Base-by-base conservation (phyloP, 371 early-diverging fungal species). In the Lichtheimia hyalospora region DNA sequence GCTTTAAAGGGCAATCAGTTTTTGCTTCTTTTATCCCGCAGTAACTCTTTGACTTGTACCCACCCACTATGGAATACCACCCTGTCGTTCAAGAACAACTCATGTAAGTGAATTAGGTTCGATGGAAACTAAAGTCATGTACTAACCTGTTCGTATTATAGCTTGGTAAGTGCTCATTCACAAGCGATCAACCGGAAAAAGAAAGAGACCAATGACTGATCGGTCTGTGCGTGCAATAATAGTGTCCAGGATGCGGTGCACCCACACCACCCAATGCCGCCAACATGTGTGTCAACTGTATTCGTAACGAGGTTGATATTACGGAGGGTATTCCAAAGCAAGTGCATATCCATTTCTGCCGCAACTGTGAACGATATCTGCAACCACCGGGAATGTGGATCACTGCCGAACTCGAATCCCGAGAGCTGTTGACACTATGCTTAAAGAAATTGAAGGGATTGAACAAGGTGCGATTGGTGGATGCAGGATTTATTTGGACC, bases 401-500 rank as follows among this genome's bases (percentile, higher is more conserved):
- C 44, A 65, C 69, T 16, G 94, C 92, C 53, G 90, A 90, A 41
- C 88, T 97, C 53, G 99, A 99, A 79, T 89, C 91, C 51, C 82
- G 93, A 59, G 99, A 99, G 74, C 81, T 99, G 46, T 76, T 99
- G 53, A 89, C 97, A 0, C 79, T 99, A 44, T 95, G 97, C 67
- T 71, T 99, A 40, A 96, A 96, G 77, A 94, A 92, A 70, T 83
- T 98, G 49, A 91, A 90, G 64, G 97, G 96, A 12, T 79, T 98
- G 56, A 81, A 73, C 60, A 95, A 95, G 73, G 95, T 98, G 18
- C 87, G 98, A 21, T 82, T 99, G 58, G 88, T 98, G 34, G 99
- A 99, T 71, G 98, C 99, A 3, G 92, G 94, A 28, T 99, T 99
- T 68, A 89, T 98, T 46, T 99, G 97, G 95, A 99, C 99, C 0